phyloP scores from a whole-genome alignment of 2,329 filamentous ascomycete species.

The Calcarisporium arbuscula region DNA sequence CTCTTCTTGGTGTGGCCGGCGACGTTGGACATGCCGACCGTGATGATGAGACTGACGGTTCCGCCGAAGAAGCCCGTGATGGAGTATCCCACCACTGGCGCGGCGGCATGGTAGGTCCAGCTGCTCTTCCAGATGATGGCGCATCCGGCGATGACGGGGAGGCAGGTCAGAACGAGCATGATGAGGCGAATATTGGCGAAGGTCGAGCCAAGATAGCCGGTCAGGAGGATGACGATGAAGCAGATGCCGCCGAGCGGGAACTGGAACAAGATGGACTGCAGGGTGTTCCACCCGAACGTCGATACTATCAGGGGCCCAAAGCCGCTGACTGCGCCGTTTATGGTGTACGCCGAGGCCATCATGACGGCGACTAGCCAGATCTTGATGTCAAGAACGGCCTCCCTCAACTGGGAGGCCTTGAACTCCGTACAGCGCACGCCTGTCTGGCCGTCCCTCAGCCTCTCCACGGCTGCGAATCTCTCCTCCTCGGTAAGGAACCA shows the following conservation, averaged over 20 bases:
- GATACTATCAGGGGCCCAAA: constrained; percentile 68
- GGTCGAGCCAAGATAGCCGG: constrained; percentile 56
- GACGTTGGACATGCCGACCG: constrained; percentile 57
- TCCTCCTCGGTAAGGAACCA: constrained; percentile 64
- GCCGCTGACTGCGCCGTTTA: constrained; percentile 65
- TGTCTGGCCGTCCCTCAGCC: constrained; percentile 55
- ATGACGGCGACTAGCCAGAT: constrained; percentile 59
- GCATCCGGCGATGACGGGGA: constrained; percentile 70
- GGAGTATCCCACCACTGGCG: constrained; percentile 64
- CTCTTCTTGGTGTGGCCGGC: constrained; percentile 74
- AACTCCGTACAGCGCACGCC: constrained; percentile 56
- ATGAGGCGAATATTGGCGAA: constrained; percentile 58
- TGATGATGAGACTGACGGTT: constrained; percentile 54
- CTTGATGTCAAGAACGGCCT: constrained; percentile 54
- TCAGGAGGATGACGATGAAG: constrained; percentile 58
- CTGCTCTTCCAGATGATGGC: constrained; percentile 65
- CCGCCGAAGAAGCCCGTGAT: constrained; percentile 68
- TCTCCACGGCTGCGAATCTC: constrained; percentile 56
- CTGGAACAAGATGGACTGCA: constrained; percentile 65
- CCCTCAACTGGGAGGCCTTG: constrained; percentile 52
- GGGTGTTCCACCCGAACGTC: constrained; percentile 60
- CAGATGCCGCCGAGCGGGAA: constrained; percentile 68
- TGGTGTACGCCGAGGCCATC: constrained; percentile 65
- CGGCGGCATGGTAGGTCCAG: constrained; percentile 58
- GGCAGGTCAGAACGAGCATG: constrained; percentile 58